Evolutionary conservation across 306 rosid species (phyloP), one percentile per base, ranked within the genome.

Genomic region (Lithocarpus polystachyus): DNA sequence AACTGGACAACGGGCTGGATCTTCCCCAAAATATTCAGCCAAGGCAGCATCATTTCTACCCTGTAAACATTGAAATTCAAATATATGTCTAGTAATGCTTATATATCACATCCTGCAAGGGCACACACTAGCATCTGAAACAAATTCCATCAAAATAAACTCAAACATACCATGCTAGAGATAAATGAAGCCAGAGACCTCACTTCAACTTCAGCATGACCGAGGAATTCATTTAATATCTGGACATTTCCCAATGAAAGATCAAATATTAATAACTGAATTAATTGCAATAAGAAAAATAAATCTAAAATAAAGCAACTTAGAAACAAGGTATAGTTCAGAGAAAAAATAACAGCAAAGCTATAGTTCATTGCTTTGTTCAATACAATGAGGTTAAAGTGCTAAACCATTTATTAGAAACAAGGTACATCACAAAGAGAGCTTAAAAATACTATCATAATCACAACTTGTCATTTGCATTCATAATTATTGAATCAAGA

Each of bases 31-130:
- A 85, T 92, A 92, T 62, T 26, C 80, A 72, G 96, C 93, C 83
- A 92, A 85, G 29, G 96, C 96, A 89, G 90, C 97, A 13, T 96
- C 96, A 60, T 88, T 90, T 88, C 96, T 87, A 75, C 97, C 97
- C 97, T 92, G 92, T 55, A 67, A 78, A 79, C 62, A 82, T 75
- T 45, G 75, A 80, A 71, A 81, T 79, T 48, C 68, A 82, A 69
- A 75, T 40, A 71, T 70, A 54, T 28, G 45, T 80, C 77, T 62
- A 48, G 15, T 65, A 77, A 57, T 60, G 77, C 55, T 37, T 60
- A 20, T 60, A 57, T 57, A 74, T 79, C 62, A 35, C 40, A 54
- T 31, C 75, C 22, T 71, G 65, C 29, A 77, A 76, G 40, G 6
- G 5, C 40, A 35, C 40, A 35, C 7, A 56, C 20, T 77, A 35